Evolutionary conservation across 164 flowering plant species (phyloP).

Genomic region (Stephania yunnanensis): DNA sequence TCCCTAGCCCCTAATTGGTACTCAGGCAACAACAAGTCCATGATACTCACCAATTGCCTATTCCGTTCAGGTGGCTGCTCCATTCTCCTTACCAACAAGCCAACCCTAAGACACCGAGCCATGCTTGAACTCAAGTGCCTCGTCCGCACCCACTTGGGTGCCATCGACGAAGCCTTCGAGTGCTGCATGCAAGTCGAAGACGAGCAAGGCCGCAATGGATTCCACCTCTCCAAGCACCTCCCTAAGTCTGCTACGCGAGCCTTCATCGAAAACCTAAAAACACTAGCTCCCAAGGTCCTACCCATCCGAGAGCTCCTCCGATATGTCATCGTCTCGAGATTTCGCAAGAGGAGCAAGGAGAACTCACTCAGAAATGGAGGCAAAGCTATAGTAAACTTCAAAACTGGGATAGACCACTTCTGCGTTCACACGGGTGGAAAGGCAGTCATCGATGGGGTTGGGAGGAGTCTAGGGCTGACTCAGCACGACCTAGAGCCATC

Average conservation of each 20-base stretch:
- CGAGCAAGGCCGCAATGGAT: neutral
- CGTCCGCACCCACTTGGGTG: constrained; percentile 49
- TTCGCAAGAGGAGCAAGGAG: constrained; percentile 32
- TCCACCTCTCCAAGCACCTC: constrained; percentile 1
- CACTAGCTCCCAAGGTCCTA: neutral
- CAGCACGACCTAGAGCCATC: constrained; percentile 59
- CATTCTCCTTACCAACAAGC: constrained; percentile 47
- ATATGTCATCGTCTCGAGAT: constrained; percentile 14
- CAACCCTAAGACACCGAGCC: constrained; percentile 25
- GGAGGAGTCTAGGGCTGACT: constrained; percentile 36
- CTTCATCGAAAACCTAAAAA: constrained; percentile 3
- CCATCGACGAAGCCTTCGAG: constrained; percentile 45
- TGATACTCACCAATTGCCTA: constrained; percentile 58
- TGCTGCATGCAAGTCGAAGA: constrained; percentile 37
- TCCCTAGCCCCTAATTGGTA: constrained; percentile 55
- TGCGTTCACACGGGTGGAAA: constrained; percentile 53
- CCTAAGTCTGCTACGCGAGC: constrained; percentile 8
- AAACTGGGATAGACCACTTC: constrained; percentile 52
- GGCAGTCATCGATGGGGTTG: constrained; percentile 49
- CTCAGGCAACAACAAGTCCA: constrained; percentile 43
- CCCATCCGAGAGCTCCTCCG: constrained; percentile 5
- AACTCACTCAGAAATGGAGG: constrained; percentile 39
- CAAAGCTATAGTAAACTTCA: constrained; percentile 41
- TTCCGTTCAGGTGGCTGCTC: constrained; percentile 65
- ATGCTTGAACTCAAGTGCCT: constrained; percentile 35